A percentile compares a stretch with the other conserved stretches of the same genome.
Evolutionary conservation across 768 basidiomycete genomes (phyloP).

Genomic region (Termitomyces titanicus): DNA sequence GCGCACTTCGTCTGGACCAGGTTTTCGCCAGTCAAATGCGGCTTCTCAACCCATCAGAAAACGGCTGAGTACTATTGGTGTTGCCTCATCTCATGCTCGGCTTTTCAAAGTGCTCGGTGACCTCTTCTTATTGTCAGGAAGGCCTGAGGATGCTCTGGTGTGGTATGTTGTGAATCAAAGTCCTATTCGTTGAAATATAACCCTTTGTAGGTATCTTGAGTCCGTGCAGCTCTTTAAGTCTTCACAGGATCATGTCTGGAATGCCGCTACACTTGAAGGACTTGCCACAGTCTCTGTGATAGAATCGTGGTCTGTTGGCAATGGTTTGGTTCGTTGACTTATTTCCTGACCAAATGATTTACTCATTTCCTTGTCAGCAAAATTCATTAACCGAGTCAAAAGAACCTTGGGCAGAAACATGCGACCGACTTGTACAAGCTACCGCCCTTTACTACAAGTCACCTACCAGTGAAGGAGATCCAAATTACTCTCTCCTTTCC

Average conservation of each 20-base stretch:
- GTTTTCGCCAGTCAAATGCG: constrained; percentile 52
- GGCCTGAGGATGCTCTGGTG: constrained; percentile 73
- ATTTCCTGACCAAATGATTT: constrained; percentile 11
- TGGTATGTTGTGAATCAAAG: constrained; percentile 48
- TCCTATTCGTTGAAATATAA: not conserved
- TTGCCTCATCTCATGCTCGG: constrained; percentile 77
- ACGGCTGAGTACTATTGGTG: constrained; percentile 58
- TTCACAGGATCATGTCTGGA: constrained; percentile 80
- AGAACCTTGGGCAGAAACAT: constrained; percentile 75
- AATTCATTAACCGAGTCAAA: constrained; percentile 45
- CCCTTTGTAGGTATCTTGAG: constrained; percentile 72
- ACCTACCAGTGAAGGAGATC: constrained; percentile 50
- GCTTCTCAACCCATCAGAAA: constrained; percentile 50
- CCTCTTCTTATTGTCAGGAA: constrained; percentile 84
- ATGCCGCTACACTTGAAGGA: constrained; percentile 85
- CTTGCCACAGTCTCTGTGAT: constrained; percentile 74
- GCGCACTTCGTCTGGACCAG: constrained; percentile 52
- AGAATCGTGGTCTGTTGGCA: constrained; percentile 80
- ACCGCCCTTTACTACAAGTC: constrained; percentile 58
- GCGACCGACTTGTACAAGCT: constrained; percentile 72
- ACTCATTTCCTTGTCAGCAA: constrained; percentile 39
- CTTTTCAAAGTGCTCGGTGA: constrained; percentile 88
- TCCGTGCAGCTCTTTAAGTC: constrained; percentile 73
- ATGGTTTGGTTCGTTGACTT: constrained; percentile 57
- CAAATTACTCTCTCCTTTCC: constrained; percentile 58